Evolutionary conservation across 257 asterid genomes (phyloP).

Genomic region (Cynanchum wilfordii): DNA sequence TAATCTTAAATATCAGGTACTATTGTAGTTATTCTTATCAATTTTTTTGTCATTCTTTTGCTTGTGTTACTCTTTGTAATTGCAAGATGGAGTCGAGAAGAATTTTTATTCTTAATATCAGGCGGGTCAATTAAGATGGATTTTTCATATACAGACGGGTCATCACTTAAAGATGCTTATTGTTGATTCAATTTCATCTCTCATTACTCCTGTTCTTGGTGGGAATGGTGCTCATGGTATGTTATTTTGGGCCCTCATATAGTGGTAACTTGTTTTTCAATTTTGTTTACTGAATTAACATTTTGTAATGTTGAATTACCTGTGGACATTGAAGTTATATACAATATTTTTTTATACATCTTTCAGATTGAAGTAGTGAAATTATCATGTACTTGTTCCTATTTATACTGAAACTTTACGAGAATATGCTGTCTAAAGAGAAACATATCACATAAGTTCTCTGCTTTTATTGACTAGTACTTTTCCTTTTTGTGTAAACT

Average conservation of each 20-base stretch:
- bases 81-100: neutral
- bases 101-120: neutral
- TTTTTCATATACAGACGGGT: constrained; percentile 32
- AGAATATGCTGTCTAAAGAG: neutral
- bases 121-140: constrained; percentile 3
- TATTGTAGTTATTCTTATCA: neutral
- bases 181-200: constrained; percentile 83
- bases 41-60: too few species aligned
- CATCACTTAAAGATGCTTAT: constrained; percentile 53
- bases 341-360: neutral
- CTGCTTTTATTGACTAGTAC: neutral
- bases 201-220: constrained; percentile 77
- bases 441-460: neutral
- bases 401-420: too few species aligned
- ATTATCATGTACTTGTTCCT: neutral
- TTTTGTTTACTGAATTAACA: neutral
- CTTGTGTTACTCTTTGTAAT: neutral
- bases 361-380: neutral
- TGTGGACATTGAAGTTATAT: neutral
- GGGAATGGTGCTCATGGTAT: constrained; percentile 71
- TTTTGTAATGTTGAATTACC: neutral
- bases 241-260: constrained; percentile 5
- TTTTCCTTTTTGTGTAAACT: neutral
- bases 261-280: neutral
- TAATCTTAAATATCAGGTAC: constrained; percentile 55